Evolutionary conservation across 2,329 filamentous ascomycete genomes (phyloP).

Genomic region (Colletotrichum destructivum): DNA sequence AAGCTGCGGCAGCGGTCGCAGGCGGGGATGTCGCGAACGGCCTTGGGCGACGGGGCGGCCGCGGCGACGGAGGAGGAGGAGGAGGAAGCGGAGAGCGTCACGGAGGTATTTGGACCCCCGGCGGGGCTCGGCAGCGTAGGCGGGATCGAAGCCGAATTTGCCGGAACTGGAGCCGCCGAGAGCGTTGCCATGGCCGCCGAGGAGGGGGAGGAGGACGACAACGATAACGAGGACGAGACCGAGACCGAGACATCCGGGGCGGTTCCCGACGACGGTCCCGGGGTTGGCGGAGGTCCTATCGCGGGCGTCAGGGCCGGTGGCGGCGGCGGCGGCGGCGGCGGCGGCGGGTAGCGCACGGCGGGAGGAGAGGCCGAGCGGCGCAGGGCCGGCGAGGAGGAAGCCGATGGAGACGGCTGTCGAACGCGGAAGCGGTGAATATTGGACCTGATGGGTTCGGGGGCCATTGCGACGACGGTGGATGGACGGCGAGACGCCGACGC

Average conservation of each 20-base stretch:
- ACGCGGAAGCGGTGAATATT: slow-evolving; percentile 49
- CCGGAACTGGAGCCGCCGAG: background rate
- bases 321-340: background rate
- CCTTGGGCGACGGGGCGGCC: slow-evolving; percentile 47
- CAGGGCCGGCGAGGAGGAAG: slow-evolving; percentile 37
- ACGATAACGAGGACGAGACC: too few relatives aligned
- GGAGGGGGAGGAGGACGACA: background rate
- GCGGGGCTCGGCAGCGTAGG: slow-evolving; percentile 19
- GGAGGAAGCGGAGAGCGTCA: slow-evolving; percentile 43
- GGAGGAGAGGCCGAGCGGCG: slow-evolving; percentile 45
- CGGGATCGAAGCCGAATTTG: slow-evolving; percentile 1
- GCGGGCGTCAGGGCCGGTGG: background rate
- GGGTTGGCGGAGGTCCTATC: background rate
- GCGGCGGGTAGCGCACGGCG: slow-evolving; percentile 19
- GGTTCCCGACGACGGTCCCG: slow-evolving; percentile 9
- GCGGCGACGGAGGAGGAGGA: slow-evolving; percentile 46
- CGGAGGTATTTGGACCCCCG: background rate
- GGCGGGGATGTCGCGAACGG: slow-evolving; percentile 48
- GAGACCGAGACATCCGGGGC: slow-evolving; percentile 10
- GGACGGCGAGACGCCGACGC: slow-evolving; percentile 38
- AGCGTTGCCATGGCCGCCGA: background rate
- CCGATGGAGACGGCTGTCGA: slow-evolving; percentile 44
- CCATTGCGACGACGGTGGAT: slow-evolving; percentile 35
- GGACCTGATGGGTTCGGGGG: slow-evolving; percentile 44
- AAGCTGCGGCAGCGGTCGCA: slow-evolving; percentile 61